phyloP scores from a whole-genome alignment of 805 yeast species.

The Lachancea sp. region DNA sequence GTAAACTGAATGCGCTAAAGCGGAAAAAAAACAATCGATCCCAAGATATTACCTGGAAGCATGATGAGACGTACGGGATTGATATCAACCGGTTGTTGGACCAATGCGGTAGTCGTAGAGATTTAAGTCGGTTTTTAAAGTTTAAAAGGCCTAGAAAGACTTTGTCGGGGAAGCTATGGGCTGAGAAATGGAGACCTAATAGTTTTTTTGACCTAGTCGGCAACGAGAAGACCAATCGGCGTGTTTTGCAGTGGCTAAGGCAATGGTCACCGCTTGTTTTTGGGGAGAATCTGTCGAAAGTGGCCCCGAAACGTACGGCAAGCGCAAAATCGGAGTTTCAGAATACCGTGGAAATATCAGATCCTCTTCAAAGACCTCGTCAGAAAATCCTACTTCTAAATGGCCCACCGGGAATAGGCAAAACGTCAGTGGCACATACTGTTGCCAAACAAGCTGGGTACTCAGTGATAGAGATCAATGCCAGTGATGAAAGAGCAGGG shows the following conservation, averaged over 20 bases:
- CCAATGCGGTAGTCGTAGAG: constrained; percentile 25
- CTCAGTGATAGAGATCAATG: constrained; percentile 76
- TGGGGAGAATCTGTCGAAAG: constrained; percentile 37
- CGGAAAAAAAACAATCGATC: constrained; percentile 6
- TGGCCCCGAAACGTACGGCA: background rate
- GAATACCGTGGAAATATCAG: constrained; percentile 22
- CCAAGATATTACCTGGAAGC: constrained; percentile 16
- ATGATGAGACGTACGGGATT: constrained; percentile 35
- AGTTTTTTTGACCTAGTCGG: constrained; percentile 63
- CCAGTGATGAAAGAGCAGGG: constrained; percentile 72
- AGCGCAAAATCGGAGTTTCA: constrained; percentile 7
- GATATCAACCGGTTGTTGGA: constrained; percentile 34
- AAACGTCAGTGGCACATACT: constrained; percentile 81
- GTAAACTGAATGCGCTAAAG: constrained; percentile 12
- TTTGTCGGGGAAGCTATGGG: constrained; percentile 33
- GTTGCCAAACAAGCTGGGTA: constrained; percentile 79
- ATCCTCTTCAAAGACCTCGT: constrained; percentile 53
- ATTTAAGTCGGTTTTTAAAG: background rate
- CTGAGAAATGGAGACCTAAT: constrained; percentile 64
- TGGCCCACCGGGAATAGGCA: constrained; percentile 94
- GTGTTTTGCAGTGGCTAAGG: constrained; percentile 54
- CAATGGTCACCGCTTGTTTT: constrained; percentile 60
- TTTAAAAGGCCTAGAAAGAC: background rate
- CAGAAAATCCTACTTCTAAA: constrained; percentile 65
- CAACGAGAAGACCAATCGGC: constrained; percentile 57